phyloP scores from a whole-genome alignment of 2,329 filamentous ascomycete genomes.

The Rhynchosporium agropyri region DNA sequence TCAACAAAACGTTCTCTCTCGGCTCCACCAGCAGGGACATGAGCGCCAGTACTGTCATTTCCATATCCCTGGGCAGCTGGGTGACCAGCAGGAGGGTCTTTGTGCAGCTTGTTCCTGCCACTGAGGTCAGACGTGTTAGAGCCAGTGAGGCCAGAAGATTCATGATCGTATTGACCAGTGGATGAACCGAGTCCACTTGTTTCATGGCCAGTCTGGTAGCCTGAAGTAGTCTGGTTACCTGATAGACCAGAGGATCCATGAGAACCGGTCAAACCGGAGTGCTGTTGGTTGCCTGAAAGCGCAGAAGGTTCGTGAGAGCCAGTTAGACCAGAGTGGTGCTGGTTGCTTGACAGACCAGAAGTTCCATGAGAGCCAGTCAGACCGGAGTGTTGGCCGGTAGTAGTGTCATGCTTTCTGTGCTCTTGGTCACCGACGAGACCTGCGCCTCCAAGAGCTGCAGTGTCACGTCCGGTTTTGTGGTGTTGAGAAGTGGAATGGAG shows the following conservation, averaged over 20 bases:
- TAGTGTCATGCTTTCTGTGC: conserved; percentile 19
- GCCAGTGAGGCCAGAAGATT: background rate
- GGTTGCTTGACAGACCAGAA: too few species aligned
- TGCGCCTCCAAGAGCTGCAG: conserved; percentile 16
- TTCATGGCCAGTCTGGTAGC: background rate
- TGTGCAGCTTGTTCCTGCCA: conserved; percentile 34
- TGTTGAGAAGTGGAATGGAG: conserved; percentile 5
- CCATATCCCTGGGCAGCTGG: conserved; percentile 27
- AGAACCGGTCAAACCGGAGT: conserved; percentile 12
- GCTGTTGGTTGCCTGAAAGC: background rate
- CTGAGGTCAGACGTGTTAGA: conserved; percentile 19
- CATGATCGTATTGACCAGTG: background rate
- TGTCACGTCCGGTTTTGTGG: conserved; percentile 8
- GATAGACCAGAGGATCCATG: background rate
- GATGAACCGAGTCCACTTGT: background rate
- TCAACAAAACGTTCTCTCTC: conserved; percentile 17
- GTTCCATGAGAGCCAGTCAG: background rate
- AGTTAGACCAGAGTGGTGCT: conserved; percentile 13
- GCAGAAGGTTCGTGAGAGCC: background rate
- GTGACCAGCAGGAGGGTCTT: conserved; percentile 35
- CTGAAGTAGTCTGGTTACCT: conserved; percentile 3
- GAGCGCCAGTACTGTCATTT: background rate
- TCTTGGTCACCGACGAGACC: conserved; percentile 22
- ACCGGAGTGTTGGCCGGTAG: conserved; percentile 7
- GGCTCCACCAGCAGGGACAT: conserved; percentile 16